Conservation (phyloP, 2,329 filamentous ascomycete species). For the Orbilia brochopaga region DNA sequence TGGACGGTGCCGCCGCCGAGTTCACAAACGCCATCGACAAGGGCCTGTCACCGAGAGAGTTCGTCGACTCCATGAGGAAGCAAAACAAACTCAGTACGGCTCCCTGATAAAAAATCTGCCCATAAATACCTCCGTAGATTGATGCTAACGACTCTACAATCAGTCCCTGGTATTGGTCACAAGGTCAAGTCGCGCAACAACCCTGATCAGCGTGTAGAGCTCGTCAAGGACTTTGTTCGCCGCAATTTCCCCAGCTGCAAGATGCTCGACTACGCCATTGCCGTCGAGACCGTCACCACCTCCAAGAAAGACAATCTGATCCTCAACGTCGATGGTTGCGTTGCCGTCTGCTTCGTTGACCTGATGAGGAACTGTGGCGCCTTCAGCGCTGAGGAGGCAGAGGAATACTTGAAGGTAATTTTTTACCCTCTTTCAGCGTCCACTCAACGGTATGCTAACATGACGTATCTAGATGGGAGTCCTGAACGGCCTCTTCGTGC, state of each 20-base stretch:
- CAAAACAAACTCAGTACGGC: slow-evolving; percentile 96
- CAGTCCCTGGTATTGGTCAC: slow-evolving; percentile 95
- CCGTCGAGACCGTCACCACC: slow-evolving; percentile 96
- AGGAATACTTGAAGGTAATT: slow-evolving; percentile 81
- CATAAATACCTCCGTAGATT: slow-evolving; percentile 31
- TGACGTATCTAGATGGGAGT: slow-evolving; percentile 75
- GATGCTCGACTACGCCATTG: slow-evolving; percentile 97
- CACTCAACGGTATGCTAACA: slow-evolving; percentile 14
- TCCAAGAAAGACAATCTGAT: slow-evolving; percentile 99
- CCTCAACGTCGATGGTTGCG: slow-evolving; percentile 96
- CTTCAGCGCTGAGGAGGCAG: slow-evolving; percentile 92
- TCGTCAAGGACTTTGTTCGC: slow-evolving; percentile 98
- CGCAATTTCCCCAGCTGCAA: slow-evolving; percentile 98
- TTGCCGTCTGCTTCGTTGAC: slow-evolving; percentile 98
- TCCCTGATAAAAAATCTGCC: background rate
- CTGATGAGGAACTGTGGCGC: slow-evolving; percentile 96
- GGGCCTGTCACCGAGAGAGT: slow-evolving; percentile 96
- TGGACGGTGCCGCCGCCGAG: slow-evolving; percentile 96
- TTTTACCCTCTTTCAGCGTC: background rate
- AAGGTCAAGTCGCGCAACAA: slow-evolving; percentile 99
- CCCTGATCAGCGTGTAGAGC: slow-evolving; percentile 98
- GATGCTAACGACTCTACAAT: background rate
- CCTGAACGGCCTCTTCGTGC: slow-evolving; percentile 97
- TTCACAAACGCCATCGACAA: slow-evolving; percentile 99
- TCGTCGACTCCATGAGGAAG: slow-evolving; percentile 98